A percentile compares a stretch with the other conserved stretches of the same genome.
Conservation (phyloP, 306 rosid genomes). For the Astragalus membranaceus region DNA sequence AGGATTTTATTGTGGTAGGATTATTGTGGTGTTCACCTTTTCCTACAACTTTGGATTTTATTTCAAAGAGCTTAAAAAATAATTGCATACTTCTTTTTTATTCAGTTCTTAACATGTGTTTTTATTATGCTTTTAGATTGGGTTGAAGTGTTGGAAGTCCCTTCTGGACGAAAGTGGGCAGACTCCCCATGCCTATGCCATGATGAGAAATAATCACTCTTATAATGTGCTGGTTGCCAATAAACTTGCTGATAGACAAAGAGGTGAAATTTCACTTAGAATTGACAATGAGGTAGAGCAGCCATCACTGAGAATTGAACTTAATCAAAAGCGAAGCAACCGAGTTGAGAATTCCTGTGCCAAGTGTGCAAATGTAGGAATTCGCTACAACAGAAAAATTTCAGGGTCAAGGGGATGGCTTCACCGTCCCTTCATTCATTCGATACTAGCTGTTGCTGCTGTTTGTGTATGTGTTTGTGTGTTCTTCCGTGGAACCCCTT, state of each 20-base stretch:
- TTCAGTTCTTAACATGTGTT: background rate
- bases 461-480: conserved; percentile 92
- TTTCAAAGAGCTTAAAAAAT: background rate
- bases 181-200: conserved; percentile 70
- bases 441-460: conserved; percentile 82
- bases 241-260: conserved; percentile 52
- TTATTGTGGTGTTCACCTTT: background rate
- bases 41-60: background rate
- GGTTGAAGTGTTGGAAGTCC: conserved; percentile 73
- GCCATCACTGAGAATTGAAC: conserved; percentile 28
- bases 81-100: background rate
- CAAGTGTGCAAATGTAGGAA: conserved; percentile 53
- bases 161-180: conserved; percentile 67
- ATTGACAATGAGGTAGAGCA: conserved; percentile 45
- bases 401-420: conserved; percentile 58
- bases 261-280: conserved; percentile 53
- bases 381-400: conserved; percentile 37
- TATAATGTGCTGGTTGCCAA: conserved; percentile 60
- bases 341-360: conserved; percentile 45
- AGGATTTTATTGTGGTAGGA: conserved; percentile 5
- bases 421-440: conserved; percentile 69
- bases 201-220: conserved; percentile 62
- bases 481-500: conserved; percentile 70
- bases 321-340: conserved; percentile 16
- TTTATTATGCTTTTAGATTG: conserved; percentile 41